phyloP scores from a whole-genome alignment of 805 yeast species.

The Candida succiphila region DNA sequence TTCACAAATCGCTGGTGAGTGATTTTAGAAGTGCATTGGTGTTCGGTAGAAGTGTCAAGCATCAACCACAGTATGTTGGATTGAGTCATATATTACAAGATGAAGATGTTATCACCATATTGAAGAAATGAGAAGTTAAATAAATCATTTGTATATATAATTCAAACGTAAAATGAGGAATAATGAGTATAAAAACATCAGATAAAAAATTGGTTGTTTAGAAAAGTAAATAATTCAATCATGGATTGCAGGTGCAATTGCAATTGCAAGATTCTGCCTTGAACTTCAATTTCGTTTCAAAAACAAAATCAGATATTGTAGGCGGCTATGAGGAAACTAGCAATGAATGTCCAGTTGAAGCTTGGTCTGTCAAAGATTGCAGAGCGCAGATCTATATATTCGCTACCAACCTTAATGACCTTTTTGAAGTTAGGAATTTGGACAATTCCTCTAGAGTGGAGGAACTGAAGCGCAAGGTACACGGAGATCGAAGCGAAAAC shows the following conservation, averaged over 20 bases:
- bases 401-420: slow-evolving; percentile 25
- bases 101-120: slow-evolving; percentile 94
- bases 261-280: no score
- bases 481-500: slow-evolving; percentile 39
- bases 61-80: slow-evolving; percentile 96
- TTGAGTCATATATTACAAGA: slow-evolving; percentile 75
- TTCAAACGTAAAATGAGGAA: no score
- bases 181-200: no score
- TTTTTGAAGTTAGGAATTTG: slow-evolving; percentile 31
- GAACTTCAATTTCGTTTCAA: no score
- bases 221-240: no score
- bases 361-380: slow-evolving; percentile 51
- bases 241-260: no score
- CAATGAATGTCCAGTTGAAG: slow-evolving; percentile 46
- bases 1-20: slow-evolving; percentile 88
- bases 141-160: no score
- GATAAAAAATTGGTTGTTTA: no score
- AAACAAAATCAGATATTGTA: slow-evolving; percentile 32
- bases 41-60: slow-evolving; percentile 90
- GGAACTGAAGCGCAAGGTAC: slow-evolving; percentile 37
- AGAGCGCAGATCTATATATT: slow-evolving; percentile 34
- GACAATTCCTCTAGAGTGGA: slow-evolving; percentile 45
- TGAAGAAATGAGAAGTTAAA: slow-evolving; percentile 70
- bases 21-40: slow-evolving; percentile 92
- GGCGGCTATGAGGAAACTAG: slow-evolving; percentile 51